Evolutionary conservation across 192 early-diverging fungal species (phyloP).

Genomic region (Mortierella alpina): DNA sequence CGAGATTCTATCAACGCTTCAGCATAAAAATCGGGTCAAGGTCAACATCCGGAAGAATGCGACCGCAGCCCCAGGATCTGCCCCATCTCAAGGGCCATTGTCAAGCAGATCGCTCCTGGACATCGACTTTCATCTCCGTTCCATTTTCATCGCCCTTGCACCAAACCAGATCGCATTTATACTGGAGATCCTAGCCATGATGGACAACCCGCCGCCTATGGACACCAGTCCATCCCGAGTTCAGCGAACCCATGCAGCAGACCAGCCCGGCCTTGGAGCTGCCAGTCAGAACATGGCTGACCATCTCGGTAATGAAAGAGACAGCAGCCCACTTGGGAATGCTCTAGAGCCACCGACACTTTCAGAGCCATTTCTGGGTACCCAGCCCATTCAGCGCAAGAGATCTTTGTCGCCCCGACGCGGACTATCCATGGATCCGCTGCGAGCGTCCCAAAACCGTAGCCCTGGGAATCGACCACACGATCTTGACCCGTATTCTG

Average conservation of each 20-base stretch:
- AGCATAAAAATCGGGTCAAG: constrained; percentile 58
- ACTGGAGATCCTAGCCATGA: constrained; percentile 47
- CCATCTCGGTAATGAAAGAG: neutral
- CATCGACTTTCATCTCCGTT: constrained; percentile 54
- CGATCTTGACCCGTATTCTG: constrained; percentile 6
- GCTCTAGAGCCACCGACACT: neutral
- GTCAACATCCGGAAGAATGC: constrained; percentile 57
- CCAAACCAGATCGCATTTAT: constrained; percentile 61
- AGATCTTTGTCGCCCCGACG: constrained; percentile 24
- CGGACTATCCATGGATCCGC: neutral
- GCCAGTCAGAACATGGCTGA: neutral
- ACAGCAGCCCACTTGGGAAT: neutral
- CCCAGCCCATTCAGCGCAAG: neutral
- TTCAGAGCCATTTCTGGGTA: neutral
- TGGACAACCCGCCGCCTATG: constrained; percentile 12
- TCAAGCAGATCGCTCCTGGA: constrained; percentile 38
- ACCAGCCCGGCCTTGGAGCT: neutral
- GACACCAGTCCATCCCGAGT: neutral
- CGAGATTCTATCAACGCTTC: constrained; percentile 59
- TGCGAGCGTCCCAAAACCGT: neutral
- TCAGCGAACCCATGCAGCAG: neutral
- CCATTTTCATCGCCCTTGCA: constrained; percentile 42
- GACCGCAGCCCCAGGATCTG: constrained; percentile 11
- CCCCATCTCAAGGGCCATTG: constrained; percentile 6
- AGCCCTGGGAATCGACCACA: constrained; percentile 22